These are phyloP conservation scores for Dissophora globulifera DNA, from an alignment of 192 early-diverging fungal species.

Conservation along the genomic window DNA sequence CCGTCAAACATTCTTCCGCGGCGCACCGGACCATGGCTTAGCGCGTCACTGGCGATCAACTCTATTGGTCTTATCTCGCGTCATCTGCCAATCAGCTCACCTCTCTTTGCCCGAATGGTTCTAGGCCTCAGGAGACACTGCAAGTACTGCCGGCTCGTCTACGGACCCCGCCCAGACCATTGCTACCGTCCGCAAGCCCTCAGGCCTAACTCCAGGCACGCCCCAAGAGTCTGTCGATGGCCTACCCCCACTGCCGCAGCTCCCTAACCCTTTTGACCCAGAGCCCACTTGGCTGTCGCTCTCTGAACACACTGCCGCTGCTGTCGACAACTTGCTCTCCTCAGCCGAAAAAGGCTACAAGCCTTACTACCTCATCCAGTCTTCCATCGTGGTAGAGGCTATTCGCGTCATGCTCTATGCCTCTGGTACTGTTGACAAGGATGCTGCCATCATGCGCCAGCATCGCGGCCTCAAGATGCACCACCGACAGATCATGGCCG, in stretches of 20 bases:
- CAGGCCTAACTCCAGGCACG: conserved; percentile 33
- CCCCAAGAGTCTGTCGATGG: conserved; percentile 57
- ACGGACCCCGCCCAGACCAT: conserved; percentile 49
- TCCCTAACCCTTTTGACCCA: conserved; percentile 46
- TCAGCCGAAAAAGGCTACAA: conserved; percentile 67
- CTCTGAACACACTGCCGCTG: conserved; percentile 58
- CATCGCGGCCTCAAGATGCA: conserved; percentile 72
- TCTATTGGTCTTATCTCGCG: background rate
- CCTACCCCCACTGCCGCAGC: conserved; percentile 43
- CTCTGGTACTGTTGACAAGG: conserved; percentile 77
- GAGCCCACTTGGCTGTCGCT: conserved; percentile 66
- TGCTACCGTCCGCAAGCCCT: conserved; percentile 34
- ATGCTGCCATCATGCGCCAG: conserved; percentile 70
- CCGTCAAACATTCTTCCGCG: too few species aligned
- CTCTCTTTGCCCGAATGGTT: background rate
- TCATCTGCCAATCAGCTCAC: conserved; percentile 1
- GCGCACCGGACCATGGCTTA: background rate
- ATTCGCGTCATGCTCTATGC: conserved; percentile 88
- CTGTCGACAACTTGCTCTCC: conserved; percentile 61
- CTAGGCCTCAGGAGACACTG: conserved; percentile 33
- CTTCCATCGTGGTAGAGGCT: conserved; percentile 72
- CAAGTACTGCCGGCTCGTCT: conserved; percentile 42
- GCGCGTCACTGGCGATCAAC: background rate
- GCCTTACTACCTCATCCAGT: conserved; percentile 71
- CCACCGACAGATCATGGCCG: conserved; percentile 82